Conservation (phyloP, 345 rosid genomes). For the Triadica sebifera region DNA sequence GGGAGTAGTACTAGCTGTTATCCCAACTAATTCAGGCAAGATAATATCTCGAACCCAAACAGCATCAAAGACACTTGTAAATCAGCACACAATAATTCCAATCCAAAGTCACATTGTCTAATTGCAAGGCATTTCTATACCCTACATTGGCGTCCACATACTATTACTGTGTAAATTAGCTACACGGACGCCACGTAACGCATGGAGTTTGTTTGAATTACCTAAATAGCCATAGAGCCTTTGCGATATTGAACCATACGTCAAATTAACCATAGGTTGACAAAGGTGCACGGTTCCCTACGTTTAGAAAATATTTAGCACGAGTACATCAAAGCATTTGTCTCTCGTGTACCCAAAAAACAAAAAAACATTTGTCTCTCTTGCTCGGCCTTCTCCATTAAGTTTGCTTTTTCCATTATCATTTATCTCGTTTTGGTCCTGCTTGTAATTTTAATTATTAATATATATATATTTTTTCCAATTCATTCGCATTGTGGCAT, state of each 20-base stretch:
- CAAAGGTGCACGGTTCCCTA: slow-evolving; percentile 10
- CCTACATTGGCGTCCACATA: background rate
- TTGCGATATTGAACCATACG: too few species aligned
- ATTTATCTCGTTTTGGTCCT: too few species aligned
- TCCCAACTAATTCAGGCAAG: background rate
- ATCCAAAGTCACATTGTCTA: too few species aligned
- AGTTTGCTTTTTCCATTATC: too few species aligned
- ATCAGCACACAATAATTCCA: too few species aligned
- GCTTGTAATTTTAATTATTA: too few species aligned
- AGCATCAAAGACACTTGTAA: background rate
- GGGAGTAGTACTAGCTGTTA: background rate
- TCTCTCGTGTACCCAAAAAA: too few species aligned
- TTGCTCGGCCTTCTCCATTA: too few species aligned
- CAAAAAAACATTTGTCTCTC: background rate
- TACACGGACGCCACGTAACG: background rate
- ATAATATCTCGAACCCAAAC: background rate
- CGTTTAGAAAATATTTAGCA: too few species aligned
- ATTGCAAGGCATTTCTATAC: background rate
- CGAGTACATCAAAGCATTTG: background rate
- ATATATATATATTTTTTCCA: too few species aligned
- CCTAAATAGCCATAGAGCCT: too few species aligned
- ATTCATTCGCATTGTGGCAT: too few species aligned
- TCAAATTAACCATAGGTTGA: background rate
- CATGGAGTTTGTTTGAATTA: background rate
- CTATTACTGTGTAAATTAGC: background rate